These are phyloP conservation scores for Fusarium cicatricum DNA, from an alignment of 2,329 filamentous ascomycete genomes.

Conservation along the genomic window DNA sequence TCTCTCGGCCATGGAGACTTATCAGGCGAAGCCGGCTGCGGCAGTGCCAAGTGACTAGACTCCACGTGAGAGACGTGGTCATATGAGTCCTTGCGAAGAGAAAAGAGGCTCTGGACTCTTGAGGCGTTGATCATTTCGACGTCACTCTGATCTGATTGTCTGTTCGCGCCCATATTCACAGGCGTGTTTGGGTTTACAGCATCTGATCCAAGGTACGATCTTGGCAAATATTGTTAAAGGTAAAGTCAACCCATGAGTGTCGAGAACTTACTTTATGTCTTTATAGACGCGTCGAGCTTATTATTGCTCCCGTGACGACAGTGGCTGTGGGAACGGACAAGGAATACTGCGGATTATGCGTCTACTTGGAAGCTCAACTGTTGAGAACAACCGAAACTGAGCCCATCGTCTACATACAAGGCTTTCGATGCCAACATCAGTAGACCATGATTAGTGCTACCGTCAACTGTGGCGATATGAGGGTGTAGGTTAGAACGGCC, in stretches of 20 bases:
- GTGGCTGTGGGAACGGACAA: constrained; percentile 1
- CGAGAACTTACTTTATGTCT: background rate
- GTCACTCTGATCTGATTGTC: constrained; percentile 10
- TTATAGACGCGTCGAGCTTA: background rate
- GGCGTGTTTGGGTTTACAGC: background rate
- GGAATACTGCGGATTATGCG: background rate
- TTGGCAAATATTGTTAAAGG: background rate
- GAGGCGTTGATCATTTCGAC: background rate
- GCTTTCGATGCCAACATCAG: too few relatives aligned
- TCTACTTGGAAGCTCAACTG: background rate
- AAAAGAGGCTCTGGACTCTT: constrained; percentile 4
- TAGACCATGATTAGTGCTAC: background rate
- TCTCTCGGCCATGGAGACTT: background rate
- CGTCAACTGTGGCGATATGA: background rate
- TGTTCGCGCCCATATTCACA: background rate
- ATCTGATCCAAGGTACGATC: background rate
- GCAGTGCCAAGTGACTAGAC: constrained; percentile 5
- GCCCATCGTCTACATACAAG: too few relatives aligned
- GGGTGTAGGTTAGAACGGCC: constrained; percentile 5
- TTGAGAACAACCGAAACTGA: background rate
- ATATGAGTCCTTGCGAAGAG: background rate
- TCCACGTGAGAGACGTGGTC: constrained; percentile 13
- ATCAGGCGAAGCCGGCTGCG: background rate
- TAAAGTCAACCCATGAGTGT: too few relatives aligned
- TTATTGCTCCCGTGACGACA: background rate